phyloP scores from a whole-genome alignment of 192 early-diverging fungal species.

The Dimargaris verticillata region DNA sequence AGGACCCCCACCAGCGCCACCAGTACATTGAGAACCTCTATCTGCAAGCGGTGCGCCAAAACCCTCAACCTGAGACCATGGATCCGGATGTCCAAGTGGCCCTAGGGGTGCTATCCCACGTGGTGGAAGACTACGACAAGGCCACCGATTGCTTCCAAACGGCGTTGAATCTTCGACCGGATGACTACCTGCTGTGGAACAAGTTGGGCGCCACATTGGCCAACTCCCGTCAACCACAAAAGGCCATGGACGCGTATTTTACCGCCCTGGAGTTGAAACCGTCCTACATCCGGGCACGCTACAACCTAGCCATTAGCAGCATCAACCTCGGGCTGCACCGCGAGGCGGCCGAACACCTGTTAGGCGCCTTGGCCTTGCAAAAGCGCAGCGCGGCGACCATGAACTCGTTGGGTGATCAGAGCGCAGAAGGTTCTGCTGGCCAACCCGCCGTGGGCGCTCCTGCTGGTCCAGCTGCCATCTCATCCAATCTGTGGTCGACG shows the following conservation, averaged over 20 bases:
- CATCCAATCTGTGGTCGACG: constrained; percentile 68
- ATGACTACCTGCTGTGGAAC: constrained; percentile 93
- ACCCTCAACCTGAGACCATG: constrained; percentile 34
- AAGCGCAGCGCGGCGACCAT: constrained; percentile 25
- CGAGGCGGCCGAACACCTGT: constrained; percentile 83
- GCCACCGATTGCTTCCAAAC: constrained; percentile 94
- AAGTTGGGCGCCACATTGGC: constrained; percentile 92
- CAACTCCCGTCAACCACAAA: constrained; percentile 55
- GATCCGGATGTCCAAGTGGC: constrained; percentile 89
- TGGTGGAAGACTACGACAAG: constrained; percentile 83
- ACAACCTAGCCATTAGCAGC: constrained; percentile 86
- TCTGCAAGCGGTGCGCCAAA: constrained; percentile 56
- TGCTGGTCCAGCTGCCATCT: constrained; percentile 35
- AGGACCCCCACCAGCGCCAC: constrained; percentile 29
- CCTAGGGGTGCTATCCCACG: constrained; percentile 89
- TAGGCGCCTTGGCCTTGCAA: constrained; percentile 77
- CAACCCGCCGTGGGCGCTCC: not conserved
- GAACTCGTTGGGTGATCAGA: constrained; percentile 19
- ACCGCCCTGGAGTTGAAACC: constrained; percentile 90
- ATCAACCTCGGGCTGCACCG: constrained; percentile 74
- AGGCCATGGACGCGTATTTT: constrained; percentile 87
- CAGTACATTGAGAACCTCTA: constrained; percentile 55
- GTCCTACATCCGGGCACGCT: constrained; percentile 83
- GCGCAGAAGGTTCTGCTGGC: constrained; percentile 6
- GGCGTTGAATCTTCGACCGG: constrained; percentile 66